Percentiles rank a stretch among this genome's conserved stretches.
These are phyloP conservation scores for Zopfia rhizophila DNA, from an alignment of 2,329 filamentous ascomycete genomes.

Conservation along the genomic window DNA sequence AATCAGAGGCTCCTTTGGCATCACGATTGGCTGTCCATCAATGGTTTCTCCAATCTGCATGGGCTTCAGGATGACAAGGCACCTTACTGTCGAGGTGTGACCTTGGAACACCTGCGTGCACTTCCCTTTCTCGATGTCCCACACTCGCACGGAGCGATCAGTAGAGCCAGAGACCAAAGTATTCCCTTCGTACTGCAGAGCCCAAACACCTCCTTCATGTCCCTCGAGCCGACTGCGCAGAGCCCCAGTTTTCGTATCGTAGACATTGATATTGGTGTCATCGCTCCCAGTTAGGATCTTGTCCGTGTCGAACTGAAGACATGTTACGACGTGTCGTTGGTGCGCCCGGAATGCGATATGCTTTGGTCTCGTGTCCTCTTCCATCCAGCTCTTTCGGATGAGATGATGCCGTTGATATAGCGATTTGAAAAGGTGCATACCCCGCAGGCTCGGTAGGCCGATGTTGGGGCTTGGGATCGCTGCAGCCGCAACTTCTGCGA, in stretches of 20 bases:
- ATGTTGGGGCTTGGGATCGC: constrained; percentile 85
- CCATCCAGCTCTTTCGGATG: constrained; percentile 93
- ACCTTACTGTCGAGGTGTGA: constrained; percentile 96
- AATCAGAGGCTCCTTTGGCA: constrained; percentile 93
- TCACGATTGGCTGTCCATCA: constrained; percentile 81
- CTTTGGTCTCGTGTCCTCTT: constrained; percentile 79
- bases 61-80: constrained; percentile 92
- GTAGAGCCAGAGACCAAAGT: constrained; percentile 95
- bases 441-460: constrained; percentile 80
- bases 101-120: constrained; percentile 98
- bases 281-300: constrained; percentile 98
- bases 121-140: constrained; percentile 93
- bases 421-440: constrained; percentile 94
- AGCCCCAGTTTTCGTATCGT: constrained; percentile 94
- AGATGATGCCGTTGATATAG: constrained; percentile 92
- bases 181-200: constrained; percentile 94
- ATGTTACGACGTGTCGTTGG: constrained; percentile 95
- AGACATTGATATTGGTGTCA: constrained; percentile 97
- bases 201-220: constrained; percentile 98
- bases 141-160: constrained; percentile 97
- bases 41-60: constrained; percentile 76
- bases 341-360: constrained; percentile 98
- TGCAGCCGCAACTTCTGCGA: constrained; percentile 82
- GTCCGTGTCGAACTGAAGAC: constrained; percentile 96
- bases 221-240: constrained; percentile 85